Percentiles rank a stretch among this genome's conserved stretches.
phyloP scores from a whole-genome alignment of 2,329 filamentous ascomycete species.

The Cladophialophora immunda region DNA sequence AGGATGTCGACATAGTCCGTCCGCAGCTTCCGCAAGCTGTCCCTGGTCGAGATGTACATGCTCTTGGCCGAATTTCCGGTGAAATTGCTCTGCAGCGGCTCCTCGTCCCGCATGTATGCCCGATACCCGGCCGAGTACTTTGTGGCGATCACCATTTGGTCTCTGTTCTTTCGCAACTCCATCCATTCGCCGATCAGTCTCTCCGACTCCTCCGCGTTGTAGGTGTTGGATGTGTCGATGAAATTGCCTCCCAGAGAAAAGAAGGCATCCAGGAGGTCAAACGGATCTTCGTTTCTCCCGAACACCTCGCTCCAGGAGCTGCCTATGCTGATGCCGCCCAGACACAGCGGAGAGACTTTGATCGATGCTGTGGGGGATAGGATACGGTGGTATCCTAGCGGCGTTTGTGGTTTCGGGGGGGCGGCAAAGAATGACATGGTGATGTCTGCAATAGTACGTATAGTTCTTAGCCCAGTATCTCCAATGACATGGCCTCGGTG shows the following conservation, averaged over 20 bases:
- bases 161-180: slow-evolving; percentile 52
- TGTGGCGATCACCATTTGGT: slow-evolving; percentile 63
- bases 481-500: too few species aligned
- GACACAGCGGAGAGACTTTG: slow-evolving; percentile 62
- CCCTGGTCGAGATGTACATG: slow-evolving; percentile 43
- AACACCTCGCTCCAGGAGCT: slow-evolving; percentile 53
- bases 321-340: slow-evolving; percentile 65
- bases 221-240: slow-evolving; percentile 59
- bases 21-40: slow-evolving; percentile 45
- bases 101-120: not conserved
- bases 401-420: slow-evolving; percentile 48
- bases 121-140: slow-evolving; percentile 57
- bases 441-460: too few species aligned
- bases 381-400: slow-evolving; percentile 61
- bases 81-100: slow-evolving; percentile 47
- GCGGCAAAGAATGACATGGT: slow-evolving; percentile 18
- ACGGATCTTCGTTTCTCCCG: slow-evolving; percentile 50
- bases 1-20: slow-evolving; percentile 49
- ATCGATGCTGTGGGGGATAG: slow-evolving; percentile 61
- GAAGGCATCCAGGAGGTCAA: slow-evolving; percentile 58
- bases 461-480: too few species aligned
- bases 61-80: slow-evolving; percentile 49
- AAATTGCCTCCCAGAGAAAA: slow-evolving; percentile 58
- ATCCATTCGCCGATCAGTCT: slow-evolving; percentile 62
- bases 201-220: slow-evolving; percentile 56